phyloP scores from a whole-genome alignment of 73 alveolate species.

The Diophrys sp. region DNA sequence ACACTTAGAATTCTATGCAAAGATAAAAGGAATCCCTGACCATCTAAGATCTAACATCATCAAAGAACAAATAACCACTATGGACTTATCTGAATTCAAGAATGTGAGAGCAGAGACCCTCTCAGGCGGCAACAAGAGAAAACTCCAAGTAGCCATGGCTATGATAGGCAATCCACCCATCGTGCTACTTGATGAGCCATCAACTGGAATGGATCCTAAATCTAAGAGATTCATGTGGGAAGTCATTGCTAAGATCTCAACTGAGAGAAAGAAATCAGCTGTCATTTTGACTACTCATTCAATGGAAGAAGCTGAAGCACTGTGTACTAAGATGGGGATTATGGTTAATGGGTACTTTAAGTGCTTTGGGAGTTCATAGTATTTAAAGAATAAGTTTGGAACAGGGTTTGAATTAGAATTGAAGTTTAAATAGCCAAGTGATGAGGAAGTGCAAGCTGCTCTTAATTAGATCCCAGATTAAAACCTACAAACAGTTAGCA shows the following conservation, averaged over 20 bases:
- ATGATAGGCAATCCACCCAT: slow-evolving; percentile 80
- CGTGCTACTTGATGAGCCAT: slow-evolving; percentile 79
- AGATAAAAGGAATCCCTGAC: slow-evolving; percentile 62
- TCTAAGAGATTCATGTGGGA: slow-evolving; percentile 88
- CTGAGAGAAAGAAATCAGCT: slow-evolving; percentile 63
- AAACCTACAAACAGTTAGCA: background rate
- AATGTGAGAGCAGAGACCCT: slow-evolving; percentile 62
- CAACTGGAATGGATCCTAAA: slow-evolving; percentile 89
- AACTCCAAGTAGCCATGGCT: slow-evolving; percentile 79
- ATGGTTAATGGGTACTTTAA: slow-evolving; percentile 81
- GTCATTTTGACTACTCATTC: slow-evolving; percentile 82
- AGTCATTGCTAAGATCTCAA: slow-evolving; percentile 67
- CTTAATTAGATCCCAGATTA: background rate
- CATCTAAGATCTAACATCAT: slow-evolving; percentile 29
- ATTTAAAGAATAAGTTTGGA: slow-evolving; percentile 75
- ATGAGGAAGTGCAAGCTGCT: slow-evolving; percentile 13
- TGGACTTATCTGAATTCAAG: slow-evolving; percentile 64
- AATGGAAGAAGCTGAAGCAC: slow-evolving; percentile 90
- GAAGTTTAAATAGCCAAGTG: slow-evolving; percentile 58
- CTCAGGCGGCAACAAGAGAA: slow-evolving; percentile 94
- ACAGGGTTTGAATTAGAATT: slow-evolving; percentile 76
- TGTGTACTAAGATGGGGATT: slow-evolving; percentile 83
- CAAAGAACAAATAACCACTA: slow-evolving; percentile 53
- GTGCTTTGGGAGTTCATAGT: slow-evolving; percentile 67
- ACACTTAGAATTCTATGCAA: slow-evolving; percentile 72